Evolutionary conservation across 2,329 filamentous ascomycete genomes (phyloP).

Genomic region (Epichloe amarillans): DNA sequence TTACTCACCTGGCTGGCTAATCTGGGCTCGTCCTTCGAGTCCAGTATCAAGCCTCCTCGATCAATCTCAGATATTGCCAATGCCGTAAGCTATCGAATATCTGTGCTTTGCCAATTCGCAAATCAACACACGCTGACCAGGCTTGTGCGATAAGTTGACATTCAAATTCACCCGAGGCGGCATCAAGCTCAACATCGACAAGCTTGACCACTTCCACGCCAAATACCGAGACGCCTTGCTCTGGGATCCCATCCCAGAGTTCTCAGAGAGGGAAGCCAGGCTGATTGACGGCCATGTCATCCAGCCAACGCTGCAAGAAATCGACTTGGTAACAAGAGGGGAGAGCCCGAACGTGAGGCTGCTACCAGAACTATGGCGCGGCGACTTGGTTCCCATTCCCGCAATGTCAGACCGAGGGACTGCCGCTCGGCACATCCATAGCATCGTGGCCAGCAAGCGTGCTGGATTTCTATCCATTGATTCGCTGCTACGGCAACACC

Average conservation of each 20-base stretch:
- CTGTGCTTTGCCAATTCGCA: too few species aligned
- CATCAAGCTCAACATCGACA: slow-evolving; percentile 67
- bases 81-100: slow-evolving; percentile 35
- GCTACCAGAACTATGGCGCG: slow-evolving; percentile 11
- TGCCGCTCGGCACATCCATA: slow-evolving; percentile 11
- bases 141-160: slow-evolving; percentile 47
- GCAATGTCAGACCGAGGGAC: slow-evolving; percentile 8
- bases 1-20: slow-evolving; percentile 73
- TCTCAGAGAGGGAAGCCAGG: slow-evolving; percentile 10
- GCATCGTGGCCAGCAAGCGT: slow-evolving; percentile 10
- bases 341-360: neutral
- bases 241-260: slow-evolving; percentile 10
- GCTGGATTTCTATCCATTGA: slow-evolving; percentile 12
- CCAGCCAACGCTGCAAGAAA: slow-evolving; percentile 11
- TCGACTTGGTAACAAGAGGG: slow-evolving; percentile 13
- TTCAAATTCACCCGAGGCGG: slow-evolving; percentile 87
- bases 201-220: slow-evolving; percentile 68
- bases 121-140: slow-evolving; percentile 12
- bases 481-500: slow-evolving; percentile 16
- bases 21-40: slow-evolving; percentile 31
- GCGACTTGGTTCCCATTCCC: slow-evolving; percentile 15
- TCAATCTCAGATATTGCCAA: slow-evolving; percentile 56
- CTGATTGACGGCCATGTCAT: slow-evolving; percentile 14
- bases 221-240: slow-evolving; percentile 37
- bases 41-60: slow-evolving; percentile 17